These are phyloP conservation scores for Sporothrix phasma DNA, from an alignment of 2,329 filamentous ascomycete genomes.

Conservation along the genomic window DNA sequence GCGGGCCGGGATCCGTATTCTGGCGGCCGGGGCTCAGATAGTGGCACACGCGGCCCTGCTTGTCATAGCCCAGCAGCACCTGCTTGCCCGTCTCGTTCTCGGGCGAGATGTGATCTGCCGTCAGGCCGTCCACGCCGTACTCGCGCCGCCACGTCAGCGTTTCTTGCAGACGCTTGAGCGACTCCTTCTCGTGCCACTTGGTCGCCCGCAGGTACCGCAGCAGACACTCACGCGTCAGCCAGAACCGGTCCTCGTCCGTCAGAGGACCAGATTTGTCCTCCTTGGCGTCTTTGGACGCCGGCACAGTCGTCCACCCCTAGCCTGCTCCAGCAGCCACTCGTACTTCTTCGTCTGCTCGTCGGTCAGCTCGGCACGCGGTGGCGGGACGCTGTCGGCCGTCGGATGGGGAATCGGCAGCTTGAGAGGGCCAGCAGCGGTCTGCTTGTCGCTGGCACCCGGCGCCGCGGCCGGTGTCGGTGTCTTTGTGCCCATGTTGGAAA, in stretches of 20 bases:
- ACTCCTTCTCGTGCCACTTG: conserved; percentile 72
- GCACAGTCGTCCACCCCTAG: conserved; percentile 61
- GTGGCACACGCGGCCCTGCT: conserved; percentile 72
- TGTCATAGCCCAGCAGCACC: conserved; percentile 79
- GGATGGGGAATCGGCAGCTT: conserved; percentile 46
- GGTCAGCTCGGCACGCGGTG: conserved; percentile 51
- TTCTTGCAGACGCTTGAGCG: conserved; percentile 66
- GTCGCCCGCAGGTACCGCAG: conserved; percentile 87
- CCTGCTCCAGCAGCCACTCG: conserved; percentile 59
- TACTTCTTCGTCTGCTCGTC: conserved; percentile 76
- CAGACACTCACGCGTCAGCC: conserved; percentile 85
- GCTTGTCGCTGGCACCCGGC: conserved; percentile 18
- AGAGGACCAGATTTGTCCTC: conserved; percentile 54
- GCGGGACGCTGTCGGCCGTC: conserved; percentile 46
- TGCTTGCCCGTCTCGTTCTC: conserved; percentile 98
- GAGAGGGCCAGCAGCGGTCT: conserved; percentile 17
- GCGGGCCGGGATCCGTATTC: conserved; percentile 78
- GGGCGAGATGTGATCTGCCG: conserved; percentile 76
- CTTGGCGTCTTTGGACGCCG: conserved; percentile 35
- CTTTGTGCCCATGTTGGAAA: conserved; percentile 7
- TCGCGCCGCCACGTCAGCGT: conserved; percentile 85
- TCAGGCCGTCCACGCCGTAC: conserved; percentile 72
- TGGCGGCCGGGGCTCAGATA: conserved; percentile 85
- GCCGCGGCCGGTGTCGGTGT: background rate
- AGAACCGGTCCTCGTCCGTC: conserved; percentile 72